These are phyloP conservation scores for Cardamine occulta DNA, from an alignment of 345 rosid genomes.

Conservation along the genomic window DNA sequence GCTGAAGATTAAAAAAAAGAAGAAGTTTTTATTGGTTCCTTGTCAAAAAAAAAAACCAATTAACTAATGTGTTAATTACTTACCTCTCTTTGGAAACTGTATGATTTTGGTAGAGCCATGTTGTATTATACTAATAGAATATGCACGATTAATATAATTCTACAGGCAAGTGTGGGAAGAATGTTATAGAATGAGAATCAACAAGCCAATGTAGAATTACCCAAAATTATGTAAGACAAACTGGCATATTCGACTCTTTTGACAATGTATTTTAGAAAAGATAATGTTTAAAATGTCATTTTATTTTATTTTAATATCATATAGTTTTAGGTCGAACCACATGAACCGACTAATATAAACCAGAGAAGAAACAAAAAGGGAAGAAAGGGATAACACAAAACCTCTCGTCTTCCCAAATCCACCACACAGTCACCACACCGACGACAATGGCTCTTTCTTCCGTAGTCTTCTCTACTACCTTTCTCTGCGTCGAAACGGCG, in stretches of 20 bases:
- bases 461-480: slow-evolving; percentile 50
- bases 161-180: neutral
- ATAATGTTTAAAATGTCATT: neutral
- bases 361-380: neutral
- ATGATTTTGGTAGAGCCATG: slow-evolving; percentile 14
- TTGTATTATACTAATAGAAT: slow-evolving; percentile 4
- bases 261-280: neutral
- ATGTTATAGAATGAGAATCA: neutral
- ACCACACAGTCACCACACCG: slow-evolving; percentile 16
- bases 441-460: slow-evolving; percentile 57
- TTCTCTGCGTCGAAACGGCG: slow-evolving; percentile 49
- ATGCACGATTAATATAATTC: neutral
- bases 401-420: slow-evolving; percentile 35
- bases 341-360: neutral
- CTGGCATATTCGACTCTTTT: neutral
- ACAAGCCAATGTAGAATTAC: neutral
- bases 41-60: slow-evolving; percentile 3
- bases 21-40: neutral
- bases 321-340: slow-evolving; percentile 20
- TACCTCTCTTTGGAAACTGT: slow-evolving; percentile 7
- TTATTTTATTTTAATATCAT: neutral
- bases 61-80: neutral
- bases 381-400: slow-evolving; percentile 52
- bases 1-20: slow-evolving; percentile 32
- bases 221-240: neutral